A percentile compares a stretch with the other conserved stretches of the same genome.
Evolutionary conservation across 176 grass and related monocot genomes (phyloP).

Genomic region (Echinochloa phyllopogon): DNA sequence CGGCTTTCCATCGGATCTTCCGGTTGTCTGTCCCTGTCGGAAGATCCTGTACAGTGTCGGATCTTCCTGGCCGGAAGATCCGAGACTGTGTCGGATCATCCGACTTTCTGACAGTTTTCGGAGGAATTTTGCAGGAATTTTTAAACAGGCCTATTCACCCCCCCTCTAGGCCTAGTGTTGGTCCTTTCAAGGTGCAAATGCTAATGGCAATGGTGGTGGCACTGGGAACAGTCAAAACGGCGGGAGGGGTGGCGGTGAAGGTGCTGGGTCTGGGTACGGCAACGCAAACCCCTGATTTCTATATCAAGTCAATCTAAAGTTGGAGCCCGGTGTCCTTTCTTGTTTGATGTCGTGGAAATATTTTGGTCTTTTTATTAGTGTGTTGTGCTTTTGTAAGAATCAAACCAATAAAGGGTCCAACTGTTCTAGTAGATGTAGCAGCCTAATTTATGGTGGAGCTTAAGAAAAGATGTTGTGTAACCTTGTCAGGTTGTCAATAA

Average conservation of each 20-base stretch:
- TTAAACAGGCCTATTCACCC: no score
- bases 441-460: neutral
- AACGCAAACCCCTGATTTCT: neutral
- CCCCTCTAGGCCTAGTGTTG: no score
- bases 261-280: neutral
- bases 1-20: no score
- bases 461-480: neutral
- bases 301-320: neutral
- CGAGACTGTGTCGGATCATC: no score
- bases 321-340: neutral
- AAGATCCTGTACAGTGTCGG: no score
- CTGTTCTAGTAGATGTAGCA: neutral
- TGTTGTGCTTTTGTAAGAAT: neutral
- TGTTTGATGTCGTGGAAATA: neutral
- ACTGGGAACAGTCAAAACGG: neutral
- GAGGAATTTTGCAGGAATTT: no score
- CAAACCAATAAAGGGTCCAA: constrained; percentile 7
- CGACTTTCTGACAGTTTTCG: no score
- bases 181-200: no score
- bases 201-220: neutral
- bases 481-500: neutral
- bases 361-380: neutral
- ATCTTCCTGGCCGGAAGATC: no score
- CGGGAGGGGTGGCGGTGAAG: neutral
- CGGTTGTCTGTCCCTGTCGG: no score